phyloP scores from a whole-genome alignment of 108 stramenopile species.

The Phaeodactylum tricornutum region DNA sequence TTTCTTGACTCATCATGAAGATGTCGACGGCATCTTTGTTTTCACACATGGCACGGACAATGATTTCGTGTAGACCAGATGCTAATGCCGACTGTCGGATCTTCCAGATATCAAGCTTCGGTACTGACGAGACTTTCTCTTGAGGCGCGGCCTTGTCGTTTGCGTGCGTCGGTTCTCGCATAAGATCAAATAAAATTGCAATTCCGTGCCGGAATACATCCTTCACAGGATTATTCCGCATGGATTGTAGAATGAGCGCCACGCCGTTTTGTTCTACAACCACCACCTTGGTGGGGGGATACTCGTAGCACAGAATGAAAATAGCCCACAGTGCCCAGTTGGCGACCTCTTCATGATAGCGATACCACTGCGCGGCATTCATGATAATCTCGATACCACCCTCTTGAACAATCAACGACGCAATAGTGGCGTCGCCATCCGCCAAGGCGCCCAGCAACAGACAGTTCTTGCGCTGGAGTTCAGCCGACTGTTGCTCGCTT shows the following conservation, averaged over 20 bases:
- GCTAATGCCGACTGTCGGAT: constrained; percentile 29
- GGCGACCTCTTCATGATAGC: constrained; percentile 37
- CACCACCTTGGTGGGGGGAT: constrained; percentile 22
- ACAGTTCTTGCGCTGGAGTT: constrained; percentile 40
- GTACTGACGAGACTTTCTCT: constrained; percentile 7
- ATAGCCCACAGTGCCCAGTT: constrained; percentile 55
- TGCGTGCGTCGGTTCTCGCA: constrained; percentile 20
- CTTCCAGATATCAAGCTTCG: constrained; percentile 20
- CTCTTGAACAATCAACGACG: constrained; percentile 24
- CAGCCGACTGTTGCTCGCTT: constrained; percentile 27
- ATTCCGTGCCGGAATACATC: constrained; percentile 48
- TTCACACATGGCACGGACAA: constrained; percentile 24
- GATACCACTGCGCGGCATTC: constrained; percentile 40
- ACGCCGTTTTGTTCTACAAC: constrained; percentile 29
- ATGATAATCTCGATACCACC: constrained; percentile 33
- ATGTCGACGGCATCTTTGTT: constrained; percentile 36
- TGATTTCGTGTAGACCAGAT: constrained; percentile 30
- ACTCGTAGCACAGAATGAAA: constrained; percentile 37
- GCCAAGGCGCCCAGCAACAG: constrained; percentile 39
- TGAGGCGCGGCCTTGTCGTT: constrained; percentile 1
- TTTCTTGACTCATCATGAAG: constrained; percentile 50
- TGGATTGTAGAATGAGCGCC: constrained; percentile 17
- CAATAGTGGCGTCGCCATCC: constrained; percentile 26
- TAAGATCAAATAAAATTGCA: constrained; percentile 44
- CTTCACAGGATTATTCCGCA: constrained; percentile 26